Evolutionary conservation across 2,329 filamentous ascomycete species (phyloP).

Genomic region (Endocalyx cinctus): DNA sequence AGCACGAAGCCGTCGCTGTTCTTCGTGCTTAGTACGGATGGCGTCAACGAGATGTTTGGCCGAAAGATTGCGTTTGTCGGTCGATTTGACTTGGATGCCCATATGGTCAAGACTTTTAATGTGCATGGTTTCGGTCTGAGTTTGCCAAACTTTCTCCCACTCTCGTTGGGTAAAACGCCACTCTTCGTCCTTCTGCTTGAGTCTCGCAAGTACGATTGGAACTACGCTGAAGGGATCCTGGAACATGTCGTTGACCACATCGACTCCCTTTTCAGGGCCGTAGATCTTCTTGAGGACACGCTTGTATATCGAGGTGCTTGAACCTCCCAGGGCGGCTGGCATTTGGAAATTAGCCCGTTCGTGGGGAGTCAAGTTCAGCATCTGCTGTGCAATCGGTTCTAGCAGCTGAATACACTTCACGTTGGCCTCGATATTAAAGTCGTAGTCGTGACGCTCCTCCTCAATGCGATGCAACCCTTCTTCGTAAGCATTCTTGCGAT

Average conservation of each 20-base stretch:
- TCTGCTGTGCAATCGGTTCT: slow-evolving; percentile 87
- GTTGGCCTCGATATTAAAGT: slow-evolving; percentile 96
- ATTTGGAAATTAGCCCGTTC: slow-evolving; percentile 75
- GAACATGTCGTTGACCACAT: slow-evolving; percentile 86
- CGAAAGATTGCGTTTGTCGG: slow-evolving; percentile 87
- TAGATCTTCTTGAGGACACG: slow-evolving; percentile 98
- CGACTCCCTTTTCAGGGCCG: slow-evolving; percentile 73
- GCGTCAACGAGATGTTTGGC: slow-evolving; percentile 86
- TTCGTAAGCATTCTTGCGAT: slow-evolving; percentile 93
- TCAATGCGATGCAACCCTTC: slow-evolving; percentile 94
- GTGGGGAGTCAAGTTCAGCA: slow-evolving; percentile 70
- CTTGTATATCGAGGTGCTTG: slow-evolving; percentile 95
- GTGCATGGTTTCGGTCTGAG: slow-evolving; percentile 91
- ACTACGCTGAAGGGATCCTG: slow-evolving; percentile 79
- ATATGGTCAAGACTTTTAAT: slow-evolving; percentile 96
- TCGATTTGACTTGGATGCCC: slow-evolving; percentile 81
- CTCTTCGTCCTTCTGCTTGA: slow-evolving; percentile 96
- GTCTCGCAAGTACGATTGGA: slow-evolving; percentile 77
- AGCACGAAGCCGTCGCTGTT: slow-evolving; percentile 70
- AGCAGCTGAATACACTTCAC: slow-evolving; percentile 92
- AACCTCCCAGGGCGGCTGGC: slow-evolving; percentile 78
- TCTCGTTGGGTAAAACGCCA: slow-evolving; percentile 97
- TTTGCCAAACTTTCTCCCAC: slow-evolving; percentile 98
- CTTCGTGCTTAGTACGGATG: slow-evolving; percentile 89
- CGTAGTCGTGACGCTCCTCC: slow-evolving; percentile 96